Conservation (phyloP, 108 stramenopile genomes). For the Stephanodiscus triporus region DNA sequence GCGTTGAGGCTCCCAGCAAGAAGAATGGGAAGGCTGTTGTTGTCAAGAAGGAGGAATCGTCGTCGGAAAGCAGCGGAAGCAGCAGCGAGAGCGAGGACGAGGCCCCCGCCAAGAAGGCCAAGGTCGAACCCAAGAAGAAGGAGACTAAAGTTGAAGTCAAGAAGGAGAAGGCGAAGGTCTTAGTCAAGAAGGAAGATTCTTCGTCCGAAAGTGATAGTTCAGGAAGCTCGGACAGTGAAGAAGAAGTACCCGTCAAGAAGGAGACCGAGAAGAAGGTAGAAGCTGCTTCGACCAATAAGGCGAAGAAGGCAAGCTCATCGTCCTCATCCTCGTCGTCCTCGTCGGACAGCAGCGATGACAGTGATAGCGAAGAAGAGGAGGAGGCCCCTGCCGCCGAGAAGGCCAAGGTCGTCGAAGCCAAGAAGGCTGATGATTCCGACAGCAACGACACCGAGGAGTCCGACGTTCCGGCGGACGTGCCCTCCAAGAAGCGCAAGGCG, state of each 20-base stretch:
- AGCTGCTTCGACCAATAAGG: not conserved
- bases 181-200: not conserved
- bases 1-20: not conserved
- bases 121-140: not conserved
- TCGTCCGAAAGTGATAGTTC: slow-evolving; percentile 6
- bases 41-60: not conserved
- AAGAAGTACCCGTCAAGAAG: not conserved
- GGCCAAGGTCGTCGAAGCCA: slow-evolving; percentile 62
- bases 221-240: slow-evolving; percentile 6
- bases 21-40: not conserved
- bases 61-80: not conserved
- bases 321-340: not conserved
- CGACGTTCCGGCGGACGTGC: slow-evolving; percentile 33
- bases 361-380: slow-evolving; percentile 27
- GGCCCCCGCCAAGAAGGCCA: not conserved
- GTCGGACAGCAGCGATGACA: not conserved
- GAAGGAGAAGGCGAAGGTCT: not conserved
- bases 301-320: not conserved
- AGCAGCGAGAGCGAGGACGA: slow-evolving; percentile 3
- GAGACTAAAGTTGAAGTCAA: not conserved
- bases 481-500: slow-evolving; percentile 78
- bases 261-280: not conserved
- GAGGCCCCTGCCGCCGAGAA: slow-evolving; percentile 58
- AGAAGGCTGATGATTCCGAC: slow-evolving; percentile 45
- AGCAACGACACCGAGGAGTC: slow-evolving; percentile 50